Conservation (phyloP, 441 rosid genomes). For the Gossypium laxum region DNA sequence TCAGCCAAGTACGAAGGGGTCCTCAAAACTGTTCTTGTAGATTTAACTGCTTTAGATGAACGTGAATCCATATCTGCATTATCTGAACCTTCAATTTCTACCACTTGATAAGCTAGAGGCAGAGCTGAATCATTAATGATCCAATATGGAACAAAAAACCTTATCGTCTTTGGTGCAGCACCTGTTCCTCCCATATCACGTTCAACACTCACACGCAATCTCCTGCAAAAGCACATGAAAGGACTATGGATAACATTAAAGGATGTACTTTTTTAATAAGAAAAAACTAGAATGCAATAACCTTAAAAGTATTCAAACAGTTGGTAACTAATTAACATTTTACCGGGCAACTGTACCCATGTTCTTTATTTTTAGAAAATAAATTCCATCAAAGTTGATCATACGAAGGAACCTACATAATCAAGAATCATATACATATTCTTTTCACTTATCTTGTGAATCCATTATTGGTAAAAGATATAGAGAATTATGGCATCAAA, state of each 20-base stretch:
- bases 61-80: constrained; percentile 51
- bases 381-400: neutral
- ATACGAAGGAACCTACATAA: neutral
- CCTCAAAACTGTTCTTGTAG: constrained; percentile 49
- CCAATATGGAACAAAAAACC: constrained; percentile 96
- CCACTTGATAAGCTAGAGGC: constrained; percentile 72
- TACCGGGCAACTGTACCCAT: neutral
- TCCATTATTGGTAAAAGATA: neutral
- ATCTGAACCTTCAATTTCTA: constrained; percentile 76
- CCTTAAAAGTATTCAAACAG: neutral
- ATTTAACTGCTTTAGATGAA: constrained; percentile 58
- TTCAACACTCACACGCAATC: constrained; percentile 86
- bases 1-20: constrained; percentile 47
- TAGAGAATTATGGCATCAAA: neutral
- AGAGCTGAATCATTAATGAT: constrained; percentile 73
- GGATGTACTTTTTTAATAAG: neutral
- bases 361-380: neutral
- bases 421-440: neutral
- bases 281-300: neutral
- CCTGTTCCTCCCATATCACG: constrained; percentile 85
- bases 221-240: constrained; percentile 44
- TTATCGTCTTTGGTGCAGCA: constrained; percentile 73
- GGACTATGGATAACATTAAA: neutral
- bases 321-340: neutral
- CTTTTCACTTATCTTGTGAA: neutral